Base-by-base conservation (phyloP, 768 basidiomycete genomes). In the Tricholomella constricta region DNA sequence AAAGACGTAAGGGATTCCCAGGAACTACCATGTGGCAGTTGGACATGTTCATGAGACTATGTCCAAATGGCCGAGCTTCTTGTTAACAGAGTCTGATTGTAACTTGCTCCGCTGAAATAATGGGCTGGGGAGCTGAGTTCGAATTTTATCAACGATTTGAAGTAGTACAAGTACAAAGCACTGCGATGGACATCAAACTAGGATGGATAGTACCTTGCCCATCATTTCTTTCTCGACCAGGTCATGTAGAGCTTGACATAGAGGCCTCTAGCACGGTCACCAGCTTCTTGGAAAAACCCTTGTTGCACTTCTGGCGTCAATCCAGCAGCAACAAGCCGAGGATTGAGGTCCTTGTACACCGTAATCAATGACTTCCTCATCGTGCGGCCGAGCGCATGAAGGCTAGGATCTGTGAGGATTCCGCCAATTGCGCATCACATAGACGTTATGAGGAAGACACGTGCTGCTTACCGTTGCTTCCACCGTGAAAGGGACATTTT, bases 211-310 rank as follows among this genome's bases (percentile, higher is more conserved):
- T n/a, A n/a, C n/a, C n/a, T n/a, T n/a, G 31, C 14, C 31, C 42
- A 5, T 43, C 15, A 43, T n/a, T 32, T 41, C 36, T 51, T 55
- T 32, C 37, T 48, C 6, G 48, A 46, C 48, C 37, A 55, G 15
- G 44, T 34, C 44, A 55, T 29, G 34, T 40, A 17, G 23, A 55
- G 8, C 6, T 41, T 19, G 12, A 26, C 22, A 29, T 50, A 46
- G 20, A 14, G 34, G 44, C 11, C 45, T 14, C 44, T n/a, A 12
- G n/a, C 38, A 19, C 36, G 43, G 23, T 51, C 49, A 41, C 29
- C 20, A 17, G 41, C 17, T 42, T 51, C 54, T 40, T 34, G 19
- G 38, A 41, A 51, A 1, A 49, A 11, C 22, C 27, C 41, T 32
- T 43, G 31, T 10, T 19, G 29, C 8, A 54, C 7, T 22, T 54